Conservation (phyloP, 2,329 filamentous ascomycete genomes). For the Paracoccidioides brasiliensis region DNA sequence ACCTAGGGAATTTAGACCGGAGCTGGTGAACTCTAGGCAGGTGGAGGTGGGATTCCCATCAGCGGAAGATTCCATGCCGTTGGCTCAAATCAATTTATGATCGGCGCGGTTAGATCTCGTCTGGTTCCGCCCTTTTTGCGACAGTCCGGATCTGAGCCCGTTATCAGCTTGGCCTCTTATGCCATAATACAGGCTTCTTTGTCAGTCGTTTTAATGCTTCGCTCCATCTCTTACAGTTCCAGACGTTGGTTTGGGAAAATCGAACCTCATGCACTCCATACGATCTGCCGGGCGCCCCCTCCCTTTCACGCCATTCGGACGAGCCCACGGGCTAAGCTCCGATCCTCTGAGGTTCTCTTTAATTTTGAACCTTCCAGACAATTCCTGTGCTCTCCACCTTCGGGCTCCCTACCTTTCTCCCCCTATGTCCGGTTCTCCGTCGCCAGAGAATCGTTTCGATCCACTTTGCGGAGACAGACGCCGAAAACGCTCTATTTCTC, state of each 20-base stretch:
- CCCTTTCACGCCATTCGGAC: conserved; percentile 10
- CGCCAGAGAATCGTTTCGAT: conserved; percentile 16
- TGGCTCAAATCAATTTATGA: conserved; percentile 1
- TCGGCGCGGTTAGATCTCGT: not conserved
- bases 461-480: conserved; percentile 17
- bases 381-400: conserved; percentile 11
- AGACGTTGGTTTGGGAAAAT: not conserved
- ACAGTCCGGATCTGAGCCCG: not conserved
- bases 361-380: conserved; percentile 16
- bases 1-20: conserved; percentile 1
- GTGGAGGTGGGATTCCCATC: not conserved
- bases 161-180: not conserved
- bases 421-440: conserved; percentile 23
- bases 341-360: conserved; percentile 16
- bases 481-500: conserved; percentile 16
- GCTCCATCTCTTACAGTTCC: not conserved
- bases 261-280: conserved; percentile 13
- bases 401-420: conserved; percentile 21
- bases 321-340: conserved; percentile 15
- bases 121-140: conserved; percentile 1
- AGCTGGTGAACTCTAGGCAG: not conserved
- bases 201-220: conserved; percentile 1
- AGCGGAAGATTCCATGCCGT: conserved; percentile 2
- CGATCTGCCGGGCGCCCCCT: conserved; percentile 8
- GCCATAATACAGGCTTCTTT: conserved; percentile 1